phyloP scores from a whole-genome alignment of 768 basidiomycete genomes.

The Vararia minispora region DNA sequence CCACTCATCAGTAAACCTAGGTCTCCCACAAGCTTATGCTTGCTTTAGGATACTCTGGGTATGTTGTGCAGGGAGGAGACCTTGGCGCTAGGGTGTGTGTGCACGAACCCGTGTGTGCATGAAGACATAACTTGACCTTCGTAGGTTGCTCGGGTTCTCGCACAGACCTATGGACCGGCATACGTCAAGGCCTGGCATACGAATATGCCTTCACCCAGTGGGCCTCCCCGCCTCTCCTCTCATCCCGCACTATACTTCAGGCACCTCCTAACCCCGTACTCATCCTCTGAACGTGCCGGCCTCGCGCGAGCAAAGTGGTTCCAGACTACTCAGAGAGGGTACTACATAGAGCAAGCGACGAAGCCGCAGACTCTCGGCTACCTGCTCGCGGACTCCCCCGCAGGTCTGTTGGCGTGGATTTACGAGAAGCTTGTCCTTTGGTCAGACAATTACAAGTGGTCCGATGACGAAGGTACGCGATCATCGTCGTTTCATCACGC shows the following conservation, averaged over 20 bases:
- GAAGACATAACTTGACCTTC: neutral
- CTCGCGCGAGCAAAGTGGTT: slow-evolving; percentile 24
- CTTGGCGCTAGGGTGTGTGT: slow-evolving; percentile 26
- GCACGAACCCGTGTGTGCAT: neutral
- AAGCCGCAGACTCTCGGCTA: slow-evolving; percentile 30
- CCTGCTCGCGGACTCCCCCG: slow-evolving; percentile 40
- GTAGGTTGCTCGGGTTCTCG: slow-evolving; percentile 18
- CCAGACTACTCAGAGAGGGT: slow-evolving; percentile 23
- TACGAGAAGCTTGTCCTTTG: slow-evolving; percentile 18
- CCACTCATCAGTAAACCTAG: neutral
- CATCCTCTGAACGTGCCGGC: slow-evolving; percentile 24
- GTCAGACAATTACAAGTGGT: slow-evolving; percentile 37
- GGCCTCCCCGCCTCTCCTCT: slow-evolving; percentile 16
- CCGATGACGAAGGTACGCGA: slow-evolving; percentile 35
- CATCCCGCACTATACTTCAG: slow-evolving; percentile 20
- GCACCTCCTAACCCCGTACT: slow-evolving; percentile 21
- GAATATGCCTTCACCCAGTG: slow-evolving; percentile 20
- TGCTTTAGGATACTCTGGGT: slow-evolving; percentile 17
- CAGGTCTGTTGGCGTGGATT: slow-evolving; percentile 25
- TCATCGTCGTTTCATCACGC: neutral
- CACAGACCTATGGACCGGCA: slow-evolving; percentile 15
- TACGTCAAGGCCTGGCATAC: slow-evolving; percentile 22
- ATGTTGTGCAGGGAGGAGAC: slow-evolving; percentile 21
- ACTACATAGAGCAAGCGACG: slow-evolving; percentile 25
- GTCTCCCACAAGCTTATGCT: slow-evolving; percentile 13